Base-by-base conservation (phyloP, 176 grass and related monocot species). In the Aegilops speltoides region DNA sequence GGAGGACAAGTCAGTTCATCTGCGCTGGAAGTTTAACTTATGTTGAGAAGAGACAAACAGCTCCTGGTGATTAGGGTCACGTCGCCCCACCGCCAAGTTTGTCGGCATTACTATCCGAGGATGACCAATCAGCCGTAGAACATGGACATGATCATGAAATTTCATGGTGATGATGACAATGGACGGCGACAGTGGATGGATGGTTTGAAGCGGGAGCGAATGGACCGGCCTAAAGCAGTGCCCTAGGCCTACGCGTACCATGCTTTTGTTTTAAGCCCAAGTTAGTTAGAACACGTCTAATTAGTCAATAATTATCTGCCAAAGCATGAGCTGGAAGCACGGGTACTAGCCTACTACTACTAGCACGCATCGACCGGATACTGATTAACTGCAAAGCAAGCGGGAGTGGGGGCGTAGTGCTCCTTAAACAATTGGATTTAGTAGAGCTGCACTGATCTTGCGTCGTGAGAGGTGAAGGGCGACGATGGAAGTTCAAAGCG, bases 61-160 rank as follows among this genome's bases (percentile, higher is more conserved):
- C 64, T 77, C 40, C 32, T 37, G 72, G 26, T 28, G 72, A 77
- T 76, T 77, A 20, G 41, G 64, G 29, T 87, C 70, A 41, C 86
- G 70, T 87, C 86, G 79, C 86, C 75, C 86, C 86, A 82, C 86
- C 79, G 79, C 79, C 43, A 56, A 75, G 85, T 60, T 64, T 81
- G 78, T 74, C 78, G 46, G 56, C 57, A 40, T 7, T 22, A 0
- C 6, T 71, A 40, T 40, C 34, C 29, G n/a, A 54, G 29, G 74
- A 64, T 50, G 68, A 65, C 34, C 15, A 43, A 23, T 43, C 40
- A 36, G 78, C 68, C 57, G 29, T 10, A 25, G 77, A 85, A 89
- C 88, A 68, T 48, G 82, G 88, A 22, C 76, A 59, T 60, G 48
- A 52, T 50, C 46, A 50, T 50, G 46, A 6, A 6, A 41, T 10